Evolutionary conservation across 805 yeast genomes (phyloP), one percentile per base, ranked within the genome.

Genomic region (Pichia deserticola): DNA sequence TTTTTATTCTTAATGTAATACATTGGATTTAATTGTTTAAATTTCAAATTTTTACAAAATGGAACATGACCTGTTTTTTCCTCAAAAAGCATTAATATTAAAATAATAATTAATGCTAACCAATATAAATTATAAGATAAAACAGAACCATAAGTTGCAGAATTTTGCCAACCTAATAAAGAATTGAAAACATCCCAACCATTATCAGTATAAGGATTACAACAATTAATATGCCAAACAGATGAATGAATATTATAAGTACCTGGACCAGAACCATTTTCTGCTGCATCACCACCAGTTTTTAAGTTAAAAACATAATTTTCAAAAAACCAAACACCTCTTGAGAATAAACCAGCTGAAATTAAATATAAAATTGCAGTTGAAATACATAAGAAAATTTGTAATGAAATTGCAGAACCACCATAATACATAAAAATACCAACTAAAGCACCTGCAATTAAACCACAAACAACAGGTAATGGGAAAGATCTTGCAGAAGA

Each of bases 111-210:
- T 48, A 87, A 63, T 44, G 68, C 67, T 48, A 89, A 57, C 97
- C 97, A 89, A 76, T 89, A 89, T 52, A 84, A 58, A 71, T 88
- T 88, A 73, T 90, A 90, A 40, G 89, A 79, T 49, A 89, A 71
- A 50, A 89, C 88, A 4, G 96, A 86, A 49, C 96, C 95, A 63
- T 86, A 77, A 57, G 95, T 87, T 54, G 96, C 97, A 44, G 95
- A 80, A 70, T 89, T 89, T 72, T 89, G 95, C 97, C 97, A 90
- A 52, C 97, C 97, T 54, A 89, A 73, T 48, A 89, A 68, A 20
- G 97, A 87, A 63, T 89, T 89, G 77, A 89, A 89, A 54, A 89
- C 82, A 77, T 89, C 96, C 97, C 97, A 90, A 70, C 96, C 97
- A 58, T 82, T 79, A 68, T 84, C 89, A 52, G 77, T 72, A 66